Evolutionary conservation across 306 rosid genomes (phyloP).

Genomic region (Vigna hirtella): DNA sequence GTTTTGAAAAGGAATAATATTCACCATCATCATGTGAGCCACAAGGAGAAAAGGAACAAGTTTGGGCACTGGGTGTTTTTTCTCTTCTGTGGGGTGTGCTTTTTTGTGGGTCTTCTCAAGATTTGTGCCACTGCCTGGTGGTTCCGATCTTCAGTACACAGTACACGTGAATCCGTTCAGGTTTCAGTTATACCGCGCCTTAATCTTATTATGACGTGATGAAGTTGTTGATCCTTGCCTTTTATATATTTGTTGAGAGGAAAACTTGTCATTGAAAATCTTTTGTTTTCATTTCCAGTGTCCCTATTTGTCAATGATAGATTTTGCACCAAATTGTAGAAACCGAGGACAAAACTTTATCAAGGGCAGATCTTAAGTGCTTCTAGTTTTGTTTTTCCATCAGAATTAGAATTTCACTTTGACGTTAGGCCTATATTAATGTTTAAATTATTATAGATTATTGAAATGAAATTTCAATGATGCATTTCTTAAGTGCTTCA

Average conservation of each 20-base stretch:
- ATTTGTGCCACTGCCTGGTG: constrained; percentile 84
- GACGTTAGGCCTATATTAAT: neutral
- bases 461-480: neutral
- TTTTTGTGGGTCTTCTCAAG: constrained; percentile 77
- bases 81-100: constrained; percentile 70
- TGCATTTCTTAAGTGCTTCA: neutral
- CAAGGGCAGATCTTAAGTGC: neutral
- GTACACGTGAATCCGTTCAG: constrained; percentile 56
- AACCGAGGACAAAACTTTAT: neutral
- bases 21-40: constrained; percentile 49
- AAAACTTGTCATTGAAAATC: neutral
- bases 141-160: constrained; percentile 56
- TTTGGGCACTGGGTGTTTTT: constrained; percentile 82
- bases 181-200: constrained; percentile 34
- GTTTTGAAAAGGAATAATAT: constrained; percentile 57
- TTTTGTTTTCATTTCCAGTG: neutral
- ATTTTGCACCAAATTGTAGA: neutral
- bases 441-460: neutral
- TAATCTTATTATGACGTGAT: too few species aligned
- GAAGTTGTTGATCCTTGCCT: neutral
- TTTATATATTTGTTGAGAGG: too few species aligned
- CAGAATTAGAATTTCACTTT: neutral
- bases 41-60: constrained; percentile 62
- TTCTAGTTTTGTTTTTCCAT: neutral
- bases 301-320: neutral